These are phyloP conservation scores for Fusarium pseudoanthophilum DNA, from an alignment of 2,329 filamentous ascomycete species.

Conservation along the genomic window DNA sequence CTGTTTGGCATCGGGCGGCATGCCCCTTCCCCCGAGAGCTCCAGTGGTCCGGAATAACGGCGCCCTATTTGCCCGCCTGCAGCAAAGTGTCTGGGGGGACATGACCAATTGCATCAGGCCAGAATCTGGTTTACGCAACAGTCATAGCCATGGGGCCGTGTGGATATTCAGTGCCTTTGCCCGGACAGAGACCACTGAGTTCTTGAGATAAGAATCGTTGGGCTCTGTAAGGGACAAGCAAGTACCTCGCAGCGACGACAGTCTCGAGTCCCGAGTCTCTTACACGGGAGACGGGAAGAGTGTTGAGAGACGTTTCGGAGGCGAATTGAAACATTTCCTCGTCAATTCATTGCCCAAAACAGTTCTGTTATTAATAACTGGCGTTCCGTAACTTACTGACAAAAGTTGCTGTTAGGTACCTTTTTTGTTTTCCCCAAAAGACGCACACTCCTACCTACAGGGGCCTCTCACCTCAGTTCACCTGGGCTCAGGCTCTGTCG, in stretches of 20 bases:
- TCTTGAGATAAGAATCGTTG: conserved; percentile 30
- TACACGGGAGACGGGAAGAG: conserved; percentile 10
- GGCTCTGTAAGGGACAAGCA: neutral
- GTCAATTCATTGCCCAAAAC: conserved; percentile 5
- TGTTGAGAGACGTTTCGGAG: neutral
- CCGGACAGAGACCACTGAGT: neutral
- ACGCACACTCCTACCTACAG: conserved; percentile 34
- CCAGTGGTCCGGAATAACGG: conserved; percentile 43
- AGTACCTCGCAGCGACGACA: conserved; percentile 10
- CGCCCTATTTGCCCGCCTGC: conserved; percentile 43
- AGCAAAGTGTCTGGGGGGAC: conserved; percentile 17
- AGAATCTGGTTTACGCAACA: conserved; percentile 44
- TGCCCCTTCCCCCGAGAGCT: conserved; percentile 44
- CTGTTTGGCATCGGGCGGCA: conserved; percentile 27
- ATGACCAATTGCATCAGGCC: conserved; percentile 46
- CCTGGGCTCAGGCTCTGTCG: neutral
- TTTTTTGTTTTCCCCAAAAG: conserved; percentile 20
- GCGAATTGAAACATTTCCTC: conserved; percentile 6
- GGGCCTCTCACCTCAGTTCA: conserved; percentile 32
- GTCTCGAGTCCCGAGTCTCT: conserved; percentile 3
- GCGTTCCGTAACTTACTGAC: conserved; percentile 27
- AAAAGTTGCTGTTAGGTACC: conserved; percentile 32
- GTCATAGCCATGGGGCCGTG: conserved; percentile 17
- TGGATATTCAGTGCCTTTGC: conserved; percentile 10
- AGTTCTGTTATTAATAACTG: conserved; percentile 11